Evolutionary conservation across 2,329 filamentous ascomycete genomes (phyloP).

Genomic region (Lomentospora prolificans): DNA sequence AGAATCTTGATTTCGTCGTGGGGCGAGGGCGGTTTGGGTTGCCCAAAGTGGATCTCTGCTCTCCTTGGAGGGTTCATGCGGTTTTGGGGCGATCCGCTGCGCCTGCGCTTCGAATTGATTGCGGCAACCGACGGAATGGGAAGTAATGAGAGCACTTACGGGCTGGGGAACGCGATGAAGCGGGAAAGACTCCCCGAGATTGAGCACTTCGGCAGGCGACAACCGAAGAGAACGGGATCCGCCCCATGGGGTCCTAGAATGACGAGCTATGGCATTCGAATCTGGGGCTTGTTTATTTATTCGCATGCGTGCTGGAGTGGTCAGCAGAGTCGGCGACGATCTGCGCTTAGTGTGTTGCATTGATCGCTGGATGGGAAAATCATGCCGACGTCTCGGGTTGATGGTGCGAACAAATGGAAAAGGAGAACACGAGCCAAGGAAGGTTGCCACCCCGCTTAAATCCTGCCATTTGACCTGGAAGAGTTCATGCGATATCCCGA

Average conservation of each 20-base stretch:
- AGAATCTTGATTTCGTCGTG: neutral
- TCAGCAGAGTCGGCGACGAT: slow-evolving; percentile 1
- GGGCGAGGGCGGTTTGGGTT: neutral
- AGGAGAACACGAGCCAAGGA: neutral
- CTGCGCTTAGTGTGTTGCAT: slow-evolving; percentile 1
- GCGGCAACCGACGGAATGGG: neutral
- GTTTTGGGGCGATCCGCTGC: neutral
- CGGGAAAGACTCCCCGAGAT: neutral
- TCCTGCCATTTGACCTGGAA: neutral
- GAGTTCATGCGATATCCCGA: neutral
- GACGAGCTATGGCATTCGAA: neutral
- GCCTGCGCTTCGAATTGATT: neutral
- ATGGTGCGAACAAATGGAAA: neutral
- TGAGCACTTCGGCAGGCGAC: neutral
- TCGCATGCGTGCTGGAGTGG: slow-evolving; percentile 2
- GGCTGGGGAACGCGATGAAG: neutral
- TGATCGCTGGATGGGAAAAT: slow-evolving; percentile 3
- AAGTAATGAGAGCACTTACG: neutral
- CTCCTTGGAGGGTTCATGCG: neutral
- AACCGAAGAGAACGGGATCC: neutral
- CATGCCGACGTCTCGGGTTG: slow-evolving; percentile 1
- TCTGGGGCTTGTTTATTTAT: neutral
- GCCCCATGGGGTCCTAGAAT: neutral
- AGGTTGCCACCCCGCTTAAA: neutral
- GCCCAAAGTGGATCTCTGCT: neutral